Evolutionary conservation across 257 asterid species (phyloP).

Genomic region (Lavandula angustifolia): DNA sequence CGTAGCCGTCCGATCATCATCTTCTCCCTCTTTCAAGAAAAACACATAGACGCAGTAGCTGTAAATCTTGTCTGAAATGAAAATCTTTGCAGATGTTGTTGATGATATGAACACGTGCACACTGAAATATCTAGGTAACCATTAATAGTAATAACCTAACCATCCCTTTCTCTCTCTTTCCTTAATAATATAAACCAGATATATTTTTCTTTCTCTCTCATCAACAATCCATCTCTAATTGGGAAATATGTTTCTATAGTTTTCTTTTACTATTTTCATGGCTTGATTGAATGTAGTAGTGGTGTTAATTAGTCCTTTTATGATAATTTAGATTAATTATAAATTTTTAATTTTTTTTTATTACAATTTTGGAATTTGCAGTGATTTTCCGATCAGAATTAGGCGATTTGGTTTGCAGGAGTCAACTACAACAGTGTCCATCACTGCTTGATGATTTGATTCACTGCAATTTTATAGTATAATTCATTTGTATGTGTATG

Average conservation of each 20-base stretch:
- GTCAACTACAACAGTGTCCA: constrained; percentile 3
- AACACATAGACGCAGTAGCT: too few species aligned
- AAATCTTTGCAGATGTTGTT: constrained; percentile 31
- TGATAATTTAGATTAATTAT: too few species aligned
- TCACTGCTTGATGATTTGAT: too few species aligned
- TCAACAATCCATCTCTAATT: constrained; percentile 27
- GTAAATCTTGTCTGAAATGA: too few species aligned
- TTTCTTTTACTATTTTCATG: not conserved
- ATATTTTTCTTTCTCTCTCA: constrained; percentile 29
- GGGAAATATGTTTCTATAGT: constrained; percentile 20
- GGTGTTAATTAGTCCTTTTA: too few species aligned
- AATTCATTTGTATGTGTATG: too few species aligned
- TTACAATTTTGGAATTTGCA: constrained; percentile 33
- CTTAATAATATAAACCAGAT: constrained; percentile 22
- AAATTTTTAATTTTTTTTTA: not conserved
- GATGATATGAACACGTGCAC: constrained; percentile 58
- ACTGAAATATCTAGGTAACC: constrained; percentile 34
- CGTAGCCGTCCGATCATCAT: not conserved
- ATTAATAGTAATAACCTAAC: constrained; percentile 37
- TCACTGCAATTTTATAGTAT: too few species aligned
- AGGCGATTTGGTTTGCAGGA: constrained; percentile 22
- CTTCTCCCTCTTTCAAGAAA: not conserved
- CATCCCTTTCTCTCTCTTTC: constrained; percentile 49
- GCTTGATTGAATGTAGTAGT: too few species aligned
- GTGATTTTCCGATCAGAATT: constrained; percentile 39